Conservation (phyloP, 108 stramenopile genomes). For the Nitzschia sp. region DNA sequence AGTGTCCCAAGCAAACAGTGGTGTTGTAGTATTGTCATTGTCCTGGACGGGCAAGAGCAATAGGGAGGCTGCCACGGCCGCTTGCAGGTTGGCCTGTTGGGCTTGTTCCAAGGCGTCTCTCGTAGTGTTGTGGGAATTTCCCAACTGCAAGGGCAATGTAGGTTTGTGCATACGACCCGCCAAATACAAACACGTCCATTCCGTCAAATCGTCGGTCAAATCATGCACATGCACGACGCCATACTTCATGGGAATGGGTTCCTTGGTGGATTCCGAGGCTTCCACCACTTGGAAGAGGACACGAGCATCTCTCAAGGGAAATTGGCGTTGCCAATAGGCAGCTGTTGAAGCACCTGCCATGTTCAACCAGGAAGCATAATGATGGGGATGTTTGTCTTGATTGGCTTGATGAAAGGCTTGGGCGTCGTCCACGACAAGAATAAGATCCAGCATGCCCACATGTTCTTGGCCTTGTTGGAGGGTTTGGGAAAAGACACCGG, state of each 20-base stretch:
- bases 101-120: constrained; percentile 21
- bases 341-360: constrained; percentile 5
- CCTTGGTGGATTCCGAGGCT: not conserved
- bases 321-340: constrained; percentile 28
- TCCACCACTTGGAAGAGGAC: constrained; percentile 42
- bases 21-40: not conserved
- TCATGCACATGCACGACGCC: constrained; percentile 66
- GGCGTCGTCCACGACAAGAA: constrained; percentile 62
- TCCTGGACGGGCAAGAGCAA: constrained; percentile 35
- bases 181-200: constrained; percentile 77
- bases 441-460: constrained; percentile 71
- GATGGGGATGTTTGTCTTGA: constrained; percentile 51
- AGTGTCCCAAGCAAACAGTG: constrained; percentile 14
- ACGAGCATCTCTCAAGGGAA: constrained; percentile 22
- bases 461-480: not conserved
- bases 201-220: constrained; percentile 56
- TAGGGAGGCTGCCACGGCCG: constrained; percentile 67
- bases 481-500: constrained; percentile 75
- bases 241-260: constrained; percentile 60
- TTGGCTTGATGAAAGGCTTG: constrained; percentile 63
- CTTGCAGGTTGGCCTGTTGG: constrained; percentile 54
- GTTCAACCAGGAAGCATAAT: constrained; percentile 56
- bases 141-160: constrained; percentile 46
- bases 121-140: constrained; percentile 14
- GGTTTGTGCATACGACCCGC: constrained; percentile 87